A percentile compares a stretch with the other conserved stretches of the same genome.
Conservation (phyloP, 2,329 filamentous ascomycete genomes). For the Apiospora pterosperma region DNA sequence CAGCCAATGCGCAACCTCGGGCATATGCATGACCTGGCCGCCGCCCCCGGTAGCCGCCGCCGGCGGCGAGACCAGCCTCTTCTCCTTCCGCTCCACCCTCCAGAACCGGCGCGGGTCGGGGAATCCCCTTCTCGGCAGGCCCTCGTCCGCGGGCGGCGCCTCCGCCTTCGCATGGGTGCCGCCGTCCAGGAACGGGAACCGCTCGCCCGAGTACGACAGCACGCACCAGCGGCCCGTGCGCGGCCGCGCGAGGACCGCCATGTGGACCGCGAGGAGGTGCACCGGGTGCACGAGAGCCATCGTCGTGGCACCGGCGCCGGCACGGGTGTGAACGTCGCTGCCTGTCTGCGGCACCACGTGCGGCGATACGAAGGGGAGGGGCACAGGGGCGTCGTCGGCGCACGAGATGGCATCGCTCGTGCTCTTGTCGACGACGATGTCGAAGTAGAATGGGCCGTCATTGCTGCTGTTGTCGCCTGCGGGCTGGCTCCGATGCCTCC, state of each 20-base stretch:
- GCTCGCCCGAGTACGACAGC: slow-evolving; percentile 6
- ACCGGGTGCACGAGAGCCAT: not conserved
- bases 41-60: not conserved
- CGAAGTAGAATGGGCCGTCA: not conserved
- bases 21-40: not conserved
- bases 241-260: slow-evolving; percentile 2
- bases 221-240: slow-evolving; percentile 1
- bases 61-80: not conserved
- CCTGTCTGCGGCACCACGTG: not conserved
- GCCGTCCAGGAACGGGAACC: not conserved
- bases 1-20: slow-evolving; percentile 5
- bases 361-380: not conserved
- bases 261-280: slow-evolving; percentile 4
- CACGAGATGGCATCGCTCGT: slow-evolving; percentile 6
- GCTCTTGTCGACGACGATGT: slow-evolving; percentile 6
- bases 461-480: not conserved
- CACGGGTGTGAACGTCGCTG: not conserved
- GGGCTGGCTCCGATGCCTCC: not conserved
- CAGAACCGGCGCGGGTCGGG: slow-evolving; percentile 4
- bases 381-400: not conserved
- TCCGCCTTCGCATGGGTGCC: too few relatives aligned
- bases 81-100: slow-evolving; percentile 4
- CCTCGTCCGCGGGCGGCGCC: not conserved
- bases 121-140: not conserved
- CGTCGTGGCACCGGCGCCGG: not conserved